These are phyloP conservation scores for Backusella tuberculispora DNA, from an alignment of 192 early-diverging fungal species.

Conservation along the genomic window DNA sequence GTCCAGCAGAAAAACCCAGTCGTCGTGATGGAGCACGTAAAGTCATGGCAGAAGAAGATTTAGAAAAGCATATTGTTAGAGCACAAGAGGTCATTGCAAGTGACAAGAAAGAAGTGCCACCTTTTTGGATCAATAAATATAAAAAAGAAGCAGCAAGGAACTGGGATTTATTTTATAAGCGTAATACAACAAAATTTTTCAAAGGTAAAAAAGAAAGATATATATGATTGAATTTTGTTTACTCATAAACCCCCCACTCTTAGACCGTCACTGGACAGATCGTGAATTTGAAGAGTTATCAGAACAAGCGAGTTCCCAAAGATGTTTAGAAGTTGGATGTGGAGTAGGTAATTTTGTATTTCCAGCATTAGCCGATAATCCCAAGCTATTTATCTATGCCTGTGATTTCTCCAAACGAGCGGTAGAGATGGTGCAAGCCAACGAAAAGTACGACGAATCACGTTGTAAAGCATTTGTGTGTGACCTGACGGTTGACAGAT, in stretches of 20 bases:
- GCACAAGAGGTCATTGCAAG: constrained; percentile 62
- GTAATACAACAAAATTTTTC: constrained; percentile 93
- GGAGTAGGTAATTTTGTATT: constrained; percentile 97
- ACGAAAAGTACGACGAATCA: constrained; percentile 69
- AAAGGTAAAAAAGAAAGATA: constrained; percentile 52
- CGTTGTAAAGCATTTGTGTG: constrained; percentile 94
- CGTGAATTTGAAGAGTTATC: constrained; percentile 89
- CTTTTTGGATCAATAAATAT: constrained; percentile 83
- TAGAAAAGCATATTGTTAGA: constrained; percentile 53
- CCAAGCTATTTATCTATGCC: constrained; percentile 83
- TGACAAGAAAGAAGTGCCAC: constrained; percentile 65
- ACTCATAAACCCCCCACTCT: not conserved
- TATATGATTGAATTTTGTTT: not conserved
- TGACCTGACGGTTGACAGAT: constrained; percentile 80
- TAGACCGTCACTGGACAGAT: constrained; percentile 95
- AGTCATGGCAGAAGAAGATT: constrained; percentile 30
- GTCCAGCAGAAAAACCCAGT: not conserved
- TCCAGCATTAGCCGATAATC: constrained; percentile 85
- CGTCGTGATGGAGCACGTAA: constrained; percentile 29
- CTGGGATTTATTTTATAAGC: constrained; percentile 86
- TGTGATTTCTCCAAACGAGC: constrained; percentile 94
- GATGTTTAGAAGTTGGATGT: constrained; percentile 90
- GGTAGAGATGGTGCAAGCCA: constrained; percentile 87
- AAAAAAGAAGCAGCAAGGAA: constrained; percentile 77
- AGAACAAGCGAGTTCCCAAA: constrained; percentile 20